Percentiles rank a stretch among this genome's conserved stretches.
These are phyloP conservation scores for Paecilomyces formosus DNA, from an alignment of 2,329 filamentous ascomycete species.

Conservation along the genomic window DNA sequence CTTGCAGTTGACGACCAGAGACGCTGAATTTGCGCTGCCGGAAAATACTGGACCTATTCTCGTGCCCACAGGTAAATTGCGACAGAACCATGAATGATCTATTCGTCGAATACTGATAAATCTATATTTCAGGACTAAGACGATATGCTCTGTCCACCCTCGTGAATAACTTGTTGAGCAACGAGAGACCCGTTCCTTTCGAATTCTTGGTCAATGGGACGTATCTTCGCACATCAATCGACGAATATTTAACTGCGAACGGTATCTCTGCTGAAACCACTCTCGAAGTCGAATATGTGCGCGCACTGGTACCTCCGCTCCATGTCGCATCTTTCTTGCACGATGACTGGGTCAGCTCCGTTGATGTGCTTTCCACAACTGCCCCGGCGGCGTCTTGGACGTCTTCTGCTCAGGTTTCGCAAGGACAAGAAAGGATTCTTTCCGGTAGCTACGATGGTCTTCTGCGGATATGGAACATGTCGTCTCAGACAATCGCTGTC, in stretches of 20 bases:
- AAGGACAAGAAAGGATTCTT: slow-evolving; percentile 65
- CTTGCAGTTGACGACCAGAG: slow-evolving; percentile 47
- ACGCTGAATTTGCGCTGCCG: slow-evolving; percentile 47
- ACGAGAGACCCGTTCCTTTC: slow-evolving; percentile 50
- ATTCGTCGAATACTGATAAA: slow-evolving; percentile 1
- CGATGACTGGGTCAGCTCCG: slow-evolving; percentile 89
- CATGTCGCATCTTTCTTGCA: slow-evolving; percentile 92
- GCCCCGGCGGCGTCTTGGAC: slow-evolving; percentile 56
- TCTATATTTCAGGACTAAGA: slow-evolving; percentile 38
- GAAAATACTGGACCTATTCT: slow-evolving; percentile 50
- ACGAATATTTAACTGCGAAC: slow-evolving; percentile 79
- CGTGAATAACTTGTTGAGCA: slow-evolving; percentile 54
- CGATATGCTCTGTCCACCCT: slow-evolving; percentile 55
- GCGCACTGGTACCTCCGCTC: slow-evolving; percentile 78
- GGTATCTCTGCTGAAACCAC: slow-evolving; percentile 85
- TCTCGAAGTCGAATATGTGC: slow-evolving; percentile 84
- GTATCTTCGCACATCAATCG: slow-evolving; percentile 80
- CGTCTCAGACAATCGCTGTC: slow-evolving; percentile 74
- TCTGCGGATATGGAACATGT: slow-evolving; percentile 81
- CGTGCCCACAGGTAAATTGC: slow-evolving; percentile 46
- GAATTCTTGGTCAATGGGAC: slow-evolving; percentile 94
- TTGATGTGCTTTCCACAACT: slow-evolving; percentile 69
- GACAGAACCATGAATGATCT: slow-evolving; percentile 1
- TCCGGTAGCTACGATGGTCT: slow-evolving; percentile 91
- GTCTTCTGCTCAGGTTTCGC: slow-evolving; percentile 39